Evolutionary conservation across 768 basidiomycete genomes (phyloP).

Genomic region (Lactarius quietus): DNA sequence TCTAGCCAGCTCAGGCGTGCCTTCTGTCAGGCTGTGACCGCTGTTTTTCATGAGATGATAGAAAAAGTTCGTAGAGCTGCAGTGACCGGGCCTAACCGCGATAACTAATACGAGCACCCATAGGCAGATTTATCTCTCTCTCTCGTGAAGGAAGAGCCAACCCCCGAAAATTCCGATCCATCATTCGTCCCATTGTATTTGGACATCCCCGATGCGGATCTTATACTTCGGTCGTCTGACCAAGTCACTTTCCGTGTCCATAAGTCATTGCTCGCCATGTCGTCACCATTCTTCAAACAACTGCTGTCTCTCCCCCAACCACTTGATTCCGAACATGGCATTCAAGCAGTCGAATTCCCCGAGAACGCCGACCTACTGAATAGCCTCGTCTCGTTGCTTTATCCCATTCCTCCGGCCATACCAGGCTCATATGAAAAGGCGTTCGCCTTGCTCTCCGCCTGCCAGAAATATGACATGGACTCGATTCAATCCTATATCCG

Average conservation of each 20-base stretch:
- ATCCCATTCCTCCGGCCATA: not conserved
- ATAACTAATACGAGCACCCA: not conserved
- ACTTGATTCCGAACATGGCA: not conserved
- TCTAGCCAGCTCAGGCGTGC: not conserved
- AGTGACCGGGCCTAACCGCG: not conserved
- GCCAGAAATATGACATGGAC: no score
- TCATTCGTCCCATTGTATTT: not conserved
- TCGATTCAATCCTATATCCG: no score
- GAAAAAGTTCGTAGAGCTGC: not conserved
- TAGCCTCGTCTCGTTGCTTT: slow-evolving; percentile 7
- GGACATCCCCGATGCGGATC: not conserved
- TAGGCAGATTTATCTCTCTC: not conserved
- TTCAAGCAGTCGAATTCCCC: no score
- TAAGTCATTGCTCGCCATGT: not conserved
- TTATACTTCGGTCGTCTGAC: not conserved
- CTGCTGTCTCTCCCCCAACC: not conserved
- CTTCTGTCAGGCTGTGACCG: not conserved
- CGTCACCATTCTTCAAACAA: not conserved
- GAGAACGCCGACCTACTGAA: not conserved
- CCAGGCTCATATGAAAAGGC: not conserved
- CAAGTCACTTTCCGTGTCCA: not conserved
- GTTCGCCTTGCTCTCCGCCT: no score
- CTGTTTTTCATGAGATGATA: not conserved
- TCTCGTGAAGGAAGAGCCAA: not conserved
- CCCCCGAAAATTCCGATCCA: not conserved